Percentiles rank a stretch among this genome's conserved stretches.
Conservation (phyloP, 2,329 filamentous ascomycete genomes). For the Neopestalotiopsis rosae region DNA sequence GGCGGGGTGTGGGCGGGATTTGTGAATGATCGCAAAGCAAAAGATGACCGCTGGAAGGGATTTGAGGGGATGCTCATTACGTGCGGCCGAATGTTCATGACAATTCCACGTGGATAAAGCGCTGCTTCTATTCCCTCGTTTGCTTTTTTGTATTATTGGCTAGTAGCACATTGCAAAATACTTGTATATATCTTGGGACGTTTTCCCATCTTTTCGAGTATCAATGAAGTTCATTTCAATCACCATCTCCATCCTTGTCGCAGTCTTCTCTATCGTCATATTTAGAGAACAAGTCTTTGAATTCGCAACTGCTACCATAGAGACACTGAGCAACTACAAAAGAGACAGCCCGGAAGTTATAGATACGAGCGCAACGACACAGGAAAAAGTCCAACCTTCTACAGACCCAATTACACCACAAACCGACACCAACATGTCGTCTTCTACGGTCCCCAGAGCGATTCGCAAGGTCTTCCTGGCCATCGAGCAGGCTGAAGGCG, state of each 20-base stretch:
- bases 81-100: conserved; percentile 16
- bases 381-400: conserved; percentile 22
- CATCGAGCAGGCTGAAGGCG: conserved; percentile 85
- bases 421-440: conserved; percentile 59
- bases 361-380: conserved; percentile 20
- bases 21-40: conserved; percentile 22
- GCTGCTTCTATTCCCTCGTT: background rate
- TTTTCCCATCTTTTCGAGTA: conserved; percentile 13
- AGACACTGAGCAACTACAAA: conserved; percentile 25
- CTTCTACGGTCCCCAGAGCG: conserved; percentile 60
- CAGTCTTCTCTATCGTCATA: conserved; percentile 41
- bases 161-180: background rate
- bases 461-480: conserved; percentile 87
- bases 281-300: conserved; percentile 38
- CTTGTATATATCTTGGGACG: conserved; percentile 8
- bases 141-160: background rate
- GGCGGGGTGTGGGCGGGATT: conserved; percentile 10
- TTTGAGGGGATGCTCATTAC: background rate
- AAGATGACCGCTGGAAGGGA: background rate
- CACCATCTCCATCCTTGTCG: conserved; percentile 43
- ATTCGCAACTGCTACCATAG: conserved; percentile 29
- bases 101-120: conserved; percentile 6
- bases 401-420: background rate
- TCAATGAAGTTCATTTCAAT: conserved; percentile 46
- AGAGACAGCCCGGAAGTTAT: conserved; percentile 11